These are phyloP conservation scores for Rubia occidens DNA, from an alignment of 305 asterid genomes.

Conservation along the genomic window DNA sequence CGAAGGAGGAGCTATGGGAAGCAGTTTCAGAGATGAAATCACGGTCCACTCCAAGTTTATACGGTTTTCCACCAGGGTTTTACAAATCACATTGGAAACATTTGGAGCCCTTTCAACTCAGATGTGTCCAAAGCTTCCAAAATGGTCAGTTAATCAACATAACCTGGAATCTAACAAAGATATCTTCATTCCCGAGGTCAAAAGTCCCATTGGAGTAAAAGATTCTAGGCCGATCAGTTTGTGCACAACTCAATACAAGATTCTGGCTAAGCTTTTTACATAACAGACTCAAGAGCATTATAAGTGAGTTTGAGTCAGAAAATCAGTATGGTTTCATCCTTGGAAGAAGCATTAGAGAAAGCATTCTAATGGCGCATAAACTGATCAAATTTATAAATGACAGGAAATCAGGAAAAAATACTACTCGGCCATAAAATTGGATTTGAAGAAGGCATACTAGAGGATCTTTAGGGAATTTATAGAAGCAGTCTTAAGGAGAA, in stretches of 20 bases:
- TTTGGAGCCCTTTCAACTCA: background rate
- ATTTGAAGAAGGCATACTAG: background rate
- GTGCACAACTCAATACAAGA: background rate
- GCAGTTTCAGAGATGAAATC: too few relatives aligned
- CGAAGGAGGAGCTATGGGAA: too few relatives aligned
- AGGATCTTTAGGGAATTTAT: background rate
- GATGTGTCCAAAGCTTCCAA: background rate
- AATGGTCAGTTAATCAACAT: background rate
- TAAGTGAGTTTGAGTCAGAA: background rate
- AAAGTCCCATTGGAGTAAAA: background rate
- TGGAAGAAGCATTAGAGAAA: background rate
- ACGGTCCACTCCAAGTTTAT: background rate
- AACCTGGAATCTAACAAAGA: background rate
- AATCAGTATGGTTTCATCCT: background rate
- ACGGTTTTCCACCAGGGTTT: background rate
- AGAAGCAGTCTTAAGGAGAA: background rate
- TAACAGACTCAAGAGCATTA: background rate
- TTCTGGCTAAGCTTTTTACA: background rate
- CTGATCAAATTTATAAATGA: background rate
- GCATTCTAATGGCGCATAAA: background rate
- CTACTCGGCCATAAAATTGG: background rate
- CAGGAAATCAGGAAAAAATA: background rate
- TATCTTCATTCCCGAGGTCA: background rate
- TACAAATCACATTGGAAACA: background rate
- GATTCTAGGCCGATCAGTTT: background rate